Percentiles rank a stretch among this genome's conserved stretches.
Evolutionary conservation across 2,329 filamentous ascomycete genomes (phyloP).

Genomic region (Madurella fahalii): DNA sequence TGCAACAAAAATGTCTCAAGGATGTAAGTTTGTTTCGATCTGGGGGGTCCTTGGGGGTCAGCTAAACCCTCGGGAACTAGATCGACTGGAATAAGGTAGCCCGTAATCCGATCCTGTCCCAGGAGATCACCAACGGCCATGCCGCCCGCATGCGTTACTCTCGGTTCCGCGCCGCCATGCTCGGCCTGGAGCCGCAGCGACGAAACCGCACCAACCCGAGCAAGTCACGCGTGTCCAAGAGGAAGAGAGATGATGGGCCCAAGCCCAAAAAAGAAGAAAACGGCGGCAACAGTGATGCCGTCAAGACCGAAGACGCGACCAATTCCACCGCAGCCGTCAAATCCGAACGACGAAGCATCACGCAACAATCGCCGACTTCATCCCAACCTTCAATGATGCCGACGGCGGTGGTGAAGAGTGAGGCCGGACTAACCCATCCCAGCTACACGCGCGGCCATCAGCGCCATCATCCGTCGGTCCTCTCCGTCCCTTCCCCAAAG

Average conservation of each 20-base stretch:
- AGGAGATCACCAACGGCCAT: slow-evolving; percentile 56
- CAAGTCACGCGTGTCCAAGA: slow-evolving; percentile 46
- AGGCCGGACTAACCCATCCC: slow-evolving; percentile 1
- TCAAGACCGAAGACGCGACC: slow-evolving; percentile 6
- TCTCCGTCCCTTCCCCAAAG: slow-evolving; percentile 1
- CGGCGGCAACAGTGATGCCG: slow-evolving; percentile 7
- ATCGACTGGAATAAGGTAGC: slow-evolving; percentile 59
- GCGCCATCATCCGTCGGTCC: not conserved
- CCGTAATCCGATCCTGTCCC: slow-evolving; percentile 48
- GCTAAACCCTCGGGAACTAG: slow-evolving; percentile 31
- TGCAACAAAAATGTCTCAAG: slow-evolving; percentile 57
- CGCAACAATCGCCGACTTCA: not conserved
- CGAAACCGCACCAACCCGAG: slow-evolving; percentile 38
- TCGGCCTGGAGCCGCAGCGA: slow-evolving; percentile 46
- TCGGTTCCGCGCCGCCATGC: slow-evolving; percentile 46
- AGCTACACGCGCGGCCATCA: not conserved
- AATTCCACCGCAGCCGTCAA: slow-evolving; percentile 7
- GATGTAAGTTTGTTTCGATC: slow-evolving; percentile 44
- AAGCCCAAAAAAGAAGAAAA: slow-evolving; percentile 28
- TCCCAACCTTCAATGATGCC: slow-evolving; percentile 8
- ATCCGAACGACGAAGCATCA: slow-evolving; percentile 8
- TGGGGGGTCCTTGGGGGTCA: not conserved
- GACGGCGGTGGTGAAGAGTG: slow-evolving; percentile 7
- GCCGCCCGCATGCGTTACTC: slow-evolving; percentile 59
- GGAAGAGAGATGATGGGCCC: slow-evolving; percentile 36